phyloP scores from a whole-genome alignment of 2,329 filamentous ascomycete genomes.

The Talaromyces sp. region DNA sequence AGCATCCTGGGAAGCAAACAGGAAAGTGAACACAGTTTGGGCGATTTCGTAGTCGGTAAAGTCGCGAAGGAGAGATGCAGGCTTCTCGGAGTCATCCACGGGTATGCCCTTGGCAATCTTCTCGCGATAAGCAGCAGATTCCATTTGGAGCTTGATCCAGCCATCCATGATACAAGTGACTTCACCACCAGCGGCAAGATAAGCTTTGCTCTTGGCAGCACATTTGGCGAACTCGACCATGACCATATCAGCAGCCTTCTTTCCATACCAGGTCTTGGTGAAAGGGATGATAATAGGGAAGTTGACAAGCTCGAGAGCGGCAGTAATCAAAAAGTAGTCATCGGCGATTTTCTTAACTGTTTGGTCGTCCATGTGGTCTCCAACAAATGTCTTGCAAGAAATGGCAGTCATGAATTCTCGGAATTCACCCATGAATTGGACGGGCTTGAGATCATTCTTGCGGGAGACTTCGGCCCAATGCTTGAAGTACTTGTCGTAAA shows the following conservation, averaged over 20 bases:
- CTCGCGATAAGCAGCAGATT: conserved; percentile 77
- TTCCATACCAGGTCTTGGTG: conserved; percentile 96
- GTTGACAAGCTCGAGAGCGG: conserved; percentile 93
- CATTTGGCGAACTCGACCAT: conserved; percentile 86
- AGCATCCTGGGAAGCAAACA: conserved; percentile 96
- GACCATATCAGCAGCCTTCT: conserved; percentile 92
- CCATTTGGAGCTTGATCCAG: conserved; percentile 85
- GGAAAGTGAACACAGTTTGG: conserved; percentile 91
- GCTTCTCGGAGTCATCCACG: conserved; percentile 72
- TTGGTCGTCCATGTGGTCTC: conserved; percentile 88
- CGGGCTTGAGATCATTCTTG: conserved; percentile 67
- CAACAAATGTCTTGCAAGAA: conserved; percentile 94
- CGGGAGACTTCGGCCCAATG: conserved; percentile 73
- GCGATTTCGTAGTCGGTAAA: conserved; percentile 90
- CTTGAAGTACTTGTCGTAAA: conserved; percentile 83
- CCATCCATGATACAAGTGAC: conserved; percentile 91
- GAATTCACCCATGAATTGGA: conserved; percentile 87
- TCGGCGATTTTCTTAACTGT: conserved; percentile 90
- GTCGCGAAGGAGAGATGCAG: conserved; percentile 73
- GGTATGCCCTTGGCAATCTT: conserved; percentile 69
- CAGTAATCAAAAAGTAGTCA: conserved; percentile 96
- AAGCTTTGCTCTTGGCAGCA: conserved; percentile 86
- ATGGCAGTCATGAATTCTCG: conserved; percentile 93
- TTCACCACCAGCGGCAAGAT: conserved; percentile 83
- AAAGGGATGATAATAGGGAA: conserved; percentile 94